Conservation (phyloP, 2,329 filamentous ascomycete species). For the Penicillium sp. region DNA sequence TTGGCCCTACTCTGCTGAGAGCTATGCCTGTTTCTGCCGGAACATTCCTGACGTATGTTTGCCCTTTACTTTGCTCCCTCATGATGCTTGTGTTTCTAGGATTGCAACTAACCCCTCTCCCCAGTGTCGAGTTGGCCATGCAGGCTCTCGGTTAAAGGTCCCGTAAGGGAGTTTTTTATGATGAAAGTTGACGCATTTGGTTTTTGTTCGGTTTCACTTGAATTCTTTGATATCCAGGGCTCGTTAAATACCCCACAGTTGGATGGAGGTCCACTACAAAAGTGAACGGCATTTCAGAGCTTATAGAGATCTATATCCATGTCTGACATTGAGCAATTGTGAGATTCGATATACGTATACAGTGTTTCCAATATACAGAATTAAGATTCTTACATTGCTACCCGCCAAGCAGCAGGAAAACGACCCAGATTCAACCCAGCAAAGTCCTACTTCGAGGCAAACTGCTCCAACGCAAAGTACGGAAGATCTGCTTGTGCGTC, state of each 20-base stretch:
- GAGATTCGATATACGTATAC: background rate
- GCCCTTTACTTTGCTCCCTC: background rate
- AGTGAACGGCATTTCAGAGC: constrained; percentile 6
- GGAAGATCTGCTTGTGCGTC: background rate
- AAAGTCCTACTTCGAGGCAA: background rate
- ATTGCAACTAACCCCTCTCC: constrained; percentile 12
- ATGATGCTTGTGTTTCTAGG: background rate
- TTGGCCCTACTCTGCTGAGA: constrained; percentile 84
- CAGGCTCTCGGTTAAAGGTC: constrained; percentile 43
- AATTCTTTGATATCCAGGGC: constrained; percentile 25
- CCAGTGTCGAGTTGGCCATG: constrained; percentile 50
- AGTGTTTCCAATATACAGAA: background rate
- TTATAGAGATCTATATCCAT: constrained; percentile 2
- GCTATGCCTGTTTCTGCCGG: constrained; percentile 97
- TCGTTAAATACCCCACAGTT: constrained; percentile 8
- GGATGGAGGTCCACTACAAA: constrained; percentile 7
- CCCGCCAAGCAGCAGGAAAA: too few species aligned
- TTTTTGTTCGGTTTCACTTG: constrained; percentile 8
- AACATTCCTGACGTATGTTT: constrained; percentile 78
- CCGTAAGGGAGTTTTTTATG: background rate
- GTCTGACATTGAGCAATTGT: background rate
- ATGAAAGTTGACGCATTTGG: constrained; percentile 14
- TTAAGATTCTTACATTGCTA: constrained; percentile 22
- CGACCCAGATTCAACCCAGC: background rate
- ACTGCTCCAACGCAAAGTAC: background rate